Conservation (phyloP, 768 basidiomycete species). For the Kwoniella dejecticola region DNA sequence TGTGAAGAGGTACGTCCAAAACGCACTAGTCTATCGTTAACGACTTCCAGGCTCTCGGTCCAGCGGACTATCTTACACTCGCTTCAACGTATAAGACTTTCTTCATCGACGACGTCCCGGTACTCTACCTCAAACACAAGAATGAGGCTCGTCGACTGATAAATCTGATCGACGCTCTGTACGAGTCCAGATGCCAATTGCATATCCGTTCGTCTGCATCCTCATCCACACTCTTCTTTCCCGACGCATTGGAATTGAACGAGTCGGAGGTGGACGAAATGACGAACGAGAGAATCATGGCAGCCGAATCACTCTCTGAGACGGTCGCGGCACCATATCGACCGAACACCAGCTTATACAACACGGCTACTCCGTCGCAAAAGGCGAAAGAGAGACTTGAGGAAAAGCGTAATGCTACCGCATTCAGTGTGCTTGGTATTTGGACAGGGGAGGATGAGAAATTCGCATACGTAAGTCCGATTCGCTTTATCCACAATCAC, state of each 20-base stretch:
- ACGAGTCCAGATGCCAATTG: constrained; percentile 52
- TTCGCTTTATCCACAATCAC: too few species aligned
- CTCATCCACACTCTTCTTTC: constrained; percentile 62
- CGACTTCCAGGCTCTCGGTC: constrained; percentile 58
- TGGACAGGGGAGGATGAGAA: constrained; percentile 65
- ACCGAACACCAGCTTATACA: constrained; percentile 65
- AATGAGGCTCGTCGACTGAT: constrained; percentile 66
- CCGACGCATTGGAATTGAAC: constrained; percentile 57
- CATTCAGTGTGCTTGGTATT: constrained; percentile 62
- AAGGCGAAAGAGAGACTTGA: constrained; percentile 31
- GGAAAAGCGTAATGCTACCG: constrained; percentile 37
- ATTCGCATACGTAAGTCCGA: constrained; percentile 60
- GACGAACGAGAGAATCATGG: constrained; percentile 51
- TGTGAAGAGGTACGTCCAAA: constrained; percentile 74
- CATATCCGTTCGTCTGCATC: constrained; percentile 42
- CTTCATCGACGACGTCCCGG: constrained; percentile 61
- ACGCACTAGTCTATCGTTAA: background rate
- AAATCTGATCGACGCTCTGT: constrained; percentile 65
- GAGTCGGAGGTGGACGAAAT: constrained; percentile 46
- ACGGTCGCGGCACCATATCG: constrained; percentile 59
- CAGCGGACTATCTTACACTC: constrained; percentile 65
- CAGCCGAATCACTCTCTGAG: constrained; percentile 62
- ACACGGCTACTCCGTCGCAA: constrained; percentile 40
- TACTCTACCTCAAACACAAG: constrained; percentile 61
- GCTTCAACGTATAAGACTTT: constrained; percentile 62